Conservation (phyloP, 1,284 basidiomycete species). For the Phenoliferia sp. region DNA sequence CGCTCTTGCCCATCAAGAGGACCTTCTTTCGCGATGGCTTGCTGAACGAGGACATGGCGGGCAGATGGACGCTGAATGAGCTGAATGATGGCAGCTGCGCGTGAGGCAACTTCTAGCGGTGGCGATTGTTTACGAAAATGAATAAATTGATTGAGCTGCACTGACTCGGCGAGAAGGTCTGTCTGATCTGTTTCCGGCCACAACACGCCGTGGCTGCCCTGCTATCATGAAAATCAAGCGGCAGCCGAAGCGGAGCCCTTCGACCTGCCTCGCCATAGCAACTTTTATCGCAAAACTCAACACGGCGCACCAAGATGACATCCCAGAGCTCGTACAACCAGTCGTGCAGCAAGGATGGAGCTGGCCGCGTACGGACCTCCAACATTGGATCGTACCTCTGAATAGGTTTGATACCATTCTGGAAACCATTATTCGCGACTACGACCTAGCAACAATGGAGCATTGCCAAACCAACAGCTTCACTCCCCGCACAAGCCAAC, state of each 20-base stretch:
- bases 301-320: slow-evolving; percentile 16
- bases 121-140: too few species aligned
- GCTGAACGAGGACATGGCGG: neutral
- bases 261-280: slow-evolving; percentile 27
- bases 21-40: slow-evolving; percentile 46
- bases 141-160: too few species aligned
- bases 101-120: too few species aligned
- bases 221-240: slow-evolving; percentile 27
- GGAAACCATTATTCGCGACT: slow-evolving; percentile 73
- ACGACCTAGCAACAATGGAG: slow-evolving; percentile 62
- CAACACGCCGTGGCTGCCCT: too few species aligned
- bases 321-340: slow-evolving; percentile 23
- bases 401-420: slow-evolving; percentile 91
- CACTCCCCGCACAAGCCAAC: slow-evolving; percentile 66
- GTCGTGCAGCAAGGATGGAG: slow-evolving; percentile 56
- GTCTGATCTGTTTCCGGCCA: too few species aligned
- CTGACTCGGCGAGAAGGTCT: too few species aligned
- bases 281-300: slow-evolving; percentile 22
- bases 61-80: too few species aligned
- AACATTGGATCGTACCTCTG: slow-evolving; percentile 90
- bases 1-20: slow-evolving; percentile 89
- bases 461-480: slow-evolving; percentile 68
- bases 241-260: slow-evolving; percentile 23
- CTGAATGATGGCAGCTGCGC: too few species aligned
- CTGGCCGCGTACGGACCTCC: slow-evolving; percentile 94